Base-by-base conservation (phyloP, 1,284 basidiomycete species). In the Mrakiaceae sp. region DNA sequence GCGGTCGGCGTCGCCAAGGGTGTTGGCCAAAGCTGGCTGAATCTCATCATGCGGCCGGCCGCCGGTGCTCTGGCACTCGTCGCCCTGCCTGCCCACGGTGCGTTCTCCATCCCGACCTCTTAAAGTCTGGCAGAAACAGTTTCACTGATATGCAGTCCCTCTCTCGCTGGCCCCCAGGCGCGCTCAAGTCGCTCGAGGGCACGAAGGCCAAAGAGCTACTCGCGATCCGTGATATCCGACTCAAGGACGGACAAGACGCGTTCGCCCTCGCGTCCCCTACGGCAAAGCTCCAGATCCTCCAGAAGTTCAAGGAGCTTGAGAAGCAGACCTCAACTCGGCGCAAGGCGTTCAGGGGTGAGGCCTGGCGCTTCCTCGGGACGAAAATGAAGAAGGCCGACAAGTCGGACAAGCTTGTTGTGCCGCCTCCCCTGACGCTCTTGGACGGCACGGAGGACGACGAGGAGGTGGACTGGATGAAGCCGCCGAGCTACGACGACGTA, bases 401-500 rank as follows among this genome's bases (percentile, higher is more conserved):
- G 52, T n/a, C 11, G 51, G n/a, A 16, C 51, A 16, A 39, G 14
- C 52, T 10, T 5, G 52, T 27, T 9, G 52, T 3, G 52, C 52
- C n/a, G 27, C 10, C 52, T 4, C 14, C 52, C 47, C 52, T 54
- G 52, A 54, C 52, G 27, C 52, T 54, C 16, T 39, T 54, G 5
- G n/a, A 16, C 27, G 52, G 52, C 4, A 54, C 52, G 10, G 52
- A 54, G 52, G 52, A 54, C n/a, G 11, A 54, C 11, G 52, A 54
- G 52, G 10, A 12, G 10, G 52, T 54, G 5, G 52, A 54, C n/a
- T 54, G 52, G 52, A 54, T 54, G 52, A 10, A 27, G 52, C 52
- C 52, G 14, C 52, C 52, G n/a, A 54, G 52, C 52, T 54, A 54
- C 52, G 52, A 54, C 52, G 52, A 54, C 52, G n/a, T 54, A 11